phyloP scores from a whole-genome alignment of 78 protist species.

The Creolimax fragrantissima region DNA sequence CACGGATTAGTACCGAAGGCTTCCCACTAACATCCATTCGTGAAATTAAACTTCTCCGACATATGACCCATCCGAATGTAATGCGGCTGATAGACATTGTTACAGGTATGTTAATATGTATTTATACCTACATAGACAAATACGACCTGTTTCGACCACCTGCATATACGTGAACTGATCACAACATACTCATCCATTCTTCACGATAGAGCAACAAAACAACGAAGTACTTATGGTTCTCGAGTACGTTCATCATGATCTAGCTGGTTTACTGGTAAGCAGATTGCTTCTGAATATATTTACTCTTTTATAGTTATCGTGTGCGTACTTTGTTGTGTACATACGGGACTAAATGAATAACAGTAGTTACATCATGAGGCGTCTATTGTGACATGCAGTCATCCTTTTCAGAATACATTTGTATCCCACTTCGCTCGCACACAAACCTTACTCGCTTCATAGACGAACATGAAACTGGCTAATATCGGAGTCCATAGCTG shows the following conservation, averaged over 20 bases:
- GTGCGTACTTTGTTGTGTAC: too few species aligned
- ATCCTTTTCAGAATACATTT: neutral
- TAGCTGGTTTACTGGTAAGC: slow-evolving; percentile 42
- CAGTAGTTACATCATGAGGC: neutral
- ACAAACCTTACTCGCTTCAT: neutral
- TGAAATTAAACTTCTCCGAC: neutral
- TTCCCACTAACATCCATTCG: neutral
- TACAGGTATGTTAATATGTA: neutral
- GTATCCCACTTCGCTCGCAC: neutral
- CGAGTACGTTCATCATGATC: slow-evolving; percentile 62
- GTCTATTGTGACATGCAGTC: too few species aligned
- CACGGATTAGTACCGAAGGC: neutral
- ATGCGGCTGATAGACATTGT: neutral
- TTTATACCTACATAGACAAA: neutral
- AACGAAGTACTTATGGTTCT: slow-evolving; percentile 53
- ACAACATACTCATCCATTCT: too few species aligned
- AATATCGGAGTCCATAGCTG: neutral
- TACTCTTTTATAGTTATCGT: too few species aligned
- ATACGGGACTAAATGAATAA: neutral
- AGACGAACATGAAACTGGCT: neutral
- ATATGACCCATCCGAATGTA: neutral
- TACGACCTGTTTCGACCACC: too few species aligned
- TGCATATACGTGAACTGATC: too few species aligned
- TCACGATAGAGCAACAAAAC: neutral
- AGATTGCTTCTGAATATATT: too few species aligned